Evolutionary conservation across 768 basidiomycete genomes (phyloP).

Genomic region (Mycena galericulata): DNA sequence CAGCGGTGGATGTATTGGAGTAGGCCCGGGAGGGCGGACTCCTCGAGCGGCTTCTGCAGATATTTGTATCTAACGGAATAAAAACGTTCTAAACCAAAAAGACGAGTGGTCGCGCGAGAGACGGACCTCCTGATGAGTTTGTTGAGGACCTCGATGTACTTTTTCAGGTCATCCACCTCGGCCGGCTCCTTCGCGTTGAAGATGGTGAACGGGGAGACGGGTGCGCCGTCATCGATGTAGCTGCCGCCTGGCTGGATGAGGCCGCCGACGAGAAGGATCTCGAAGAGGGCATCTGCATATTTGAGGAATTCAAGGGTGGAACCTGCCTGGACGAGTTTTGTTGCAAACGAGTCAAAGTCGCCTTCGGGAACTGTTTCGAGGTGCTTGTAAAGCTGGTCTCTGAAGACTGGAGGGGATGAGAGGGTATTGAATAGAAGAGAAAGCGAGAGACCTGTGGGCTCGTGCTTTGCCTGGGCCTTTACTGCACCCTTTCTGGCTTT

Average conservation of each 20-base stretch:
- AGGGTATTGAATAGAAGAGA: constrained; percentile 16
- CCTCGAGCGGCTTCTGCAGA: constrained; percentile 96
- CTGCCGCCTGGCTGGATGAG: constrained; percentile 96
- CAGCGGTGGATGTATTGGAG: constrained; percentile 93
- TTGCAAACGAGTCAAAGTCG: constrained; percentile 86
- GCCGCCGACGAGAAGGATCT: constrained; percentile 94
- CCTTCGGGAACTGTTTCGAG: constrained; percentile 83
- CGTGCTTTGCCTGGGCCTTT: constrained; percentile 94
- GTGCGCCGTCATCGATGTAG: constrained; percentile 89
- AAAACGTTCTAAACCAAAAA: constrained; percentile 26
- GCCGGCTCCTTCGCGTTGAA: constrained; percentile 84
- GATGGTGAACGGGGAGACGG: constrained; percentile 89
- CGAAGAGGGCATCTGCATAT: constrained; percentile 97
- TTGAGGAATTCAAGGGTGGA: constrained; percentile 95
- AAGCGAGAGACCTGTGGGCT: constrained; percentile 70
- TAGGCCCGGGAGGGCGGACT: constrained; percentile 81
- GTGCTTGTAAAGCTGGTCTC: constrained; percentile 93
- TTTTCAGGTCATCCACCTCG: constrained; percentile 89
- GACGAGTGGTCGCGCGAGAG: background rate
- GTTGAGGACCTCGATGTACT: constrained; percentile 93
- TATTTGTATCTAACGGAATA: constrained; percentile 87
- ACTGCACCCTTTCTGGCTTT: constrained; percentile 94
- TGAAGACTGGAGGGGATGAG: constrained; percentile 72
- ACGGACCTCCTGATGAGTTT: constrained; percentile 93
- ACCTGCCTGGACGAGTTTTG: constrained; percentile 92